Percentiles rank a stretch among this genome's conserved stretches.
Evolutionary conservation across 768 basidiomycete species (phyloP).

Genomic region (Terana coerulea): DNA sequence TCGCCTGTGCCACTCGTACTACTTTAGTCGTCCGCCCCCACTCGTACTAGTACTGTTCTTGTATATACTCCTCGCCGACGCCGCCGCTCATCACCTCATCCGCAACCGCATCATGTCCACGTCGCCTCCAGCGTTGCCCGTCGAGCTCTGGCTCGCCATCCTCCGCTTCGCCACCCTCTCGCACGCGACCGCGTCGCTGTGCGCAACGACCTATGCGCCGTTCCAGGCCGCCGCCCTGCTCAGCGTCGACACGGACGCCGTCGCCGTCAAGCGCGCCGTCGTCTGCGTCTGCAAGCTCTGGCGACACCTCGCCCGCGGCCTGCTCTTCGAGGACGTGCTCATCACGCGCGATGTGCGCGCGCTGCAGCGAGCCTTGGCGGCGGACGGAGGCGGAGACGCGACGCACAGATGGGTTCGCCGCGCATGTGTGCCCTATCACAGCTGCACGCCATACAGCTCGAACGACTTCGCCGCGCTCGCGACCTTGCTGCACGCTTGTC

Average conservation of each 20-base stretch:
- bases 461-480: slow-evolving; percentile 38
- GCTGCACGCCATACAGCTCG: slow-evolving; percentile 15
- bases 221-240: slow-evolving; percentile 36
- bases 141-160: slow-evolving; percentile 25
- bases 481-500: slow-evolving; percentile 37
- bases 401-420: slow-evolving; percentile 45
- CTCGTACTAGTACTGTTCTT: too few relatives aligned
- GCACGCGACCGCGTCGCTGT: slow-evolving; percentile 34
- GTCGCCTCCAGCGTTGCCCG: slow-evolving; percentile 13
- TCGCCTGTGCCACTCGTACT: too few relatives aligned
- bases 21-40: too few relatives aligned
- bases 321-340: slow-evolving; percentile 53
- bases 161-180: slow-evolving; percentile 25
- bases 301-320: slow-evolving; percentile 40
- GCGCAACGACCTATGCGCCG: slow-evolving; percentile 38
- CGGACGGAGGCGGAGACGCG: slow-evolving; percentile 20
- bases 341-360: slow-evolving; percentile 30
- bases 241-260: slow-evolving; percentile 24
- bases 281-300: slow-evolving; percentile 56
- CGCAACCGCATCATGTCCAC: too few relatives aligned
- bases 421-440: slow-evolving; percentile 53
- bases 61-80: too few relatives aligned
- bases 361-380: slow-evolving; percentile 32
- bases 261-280: slow-evolving; percentile 38
- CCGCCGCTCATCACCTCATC: too few relatives aligned